Evolutionary conservation across 2,329 filamentous ascomycete genomes (phyloP).

Genomic region (Dactylonectria macrodidyma): DNA sequence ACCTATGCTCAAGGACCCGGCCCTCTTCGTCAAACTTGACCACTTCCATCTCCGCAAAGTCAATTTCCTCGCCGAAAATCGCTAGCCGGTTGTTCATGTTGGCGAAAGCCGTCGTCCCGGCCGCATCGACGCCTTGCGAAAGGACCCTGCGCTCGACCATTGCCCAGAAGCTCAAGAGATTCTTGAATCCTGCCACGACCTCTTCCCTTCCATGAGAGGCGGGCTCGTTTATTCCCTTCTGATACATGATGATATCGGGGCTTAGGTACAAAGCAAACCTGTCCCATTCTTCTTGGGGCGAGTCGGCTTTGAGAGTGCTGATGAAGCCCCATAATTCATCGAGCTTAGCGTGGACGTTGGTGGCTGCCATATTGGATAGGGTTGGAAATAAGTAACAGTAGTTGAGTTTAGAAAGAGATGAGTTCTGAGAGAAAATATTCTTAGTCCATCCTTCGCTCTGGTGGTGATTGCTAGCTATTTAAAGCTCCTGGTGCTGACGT

Average conservation of each 20-base stretch:
- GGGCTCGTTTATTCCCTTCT: conserved; percentile 4
- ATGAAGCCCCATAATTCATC: conserved; percentile 7
- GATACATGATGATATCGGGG: conserved; percentile 7
- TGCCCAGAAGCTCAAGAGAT: conserved; percentile 16
- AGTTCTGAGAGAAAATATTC: neutral
- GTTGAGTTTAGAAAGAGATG: neutral
- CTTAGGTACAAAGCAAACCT: conserved; percentile 10
- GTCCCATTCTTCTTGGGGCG: conserved; percentile 27
- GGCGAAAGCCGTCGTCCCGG: conserved; percentile 5
- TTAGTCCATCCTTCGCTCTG: neutral
- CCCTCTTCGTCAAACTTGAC: conserved; percentile 21
- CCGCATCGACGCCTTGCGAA: conserved; percentile 3
- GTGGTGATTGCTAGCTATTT: neutral
- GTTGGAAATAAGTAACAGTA: no score
- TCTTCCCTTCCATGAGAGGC: conserved; percentile 9
- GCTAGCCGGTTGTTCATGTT: conserved; percentile 26
- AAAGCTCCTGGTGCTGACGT: neutral
- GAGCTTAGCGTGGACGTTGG: conserved; percentile 15
- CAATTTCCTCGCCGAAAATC: conserved; percentile 24
- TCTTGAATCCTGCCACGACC: conserved; percentile 10
- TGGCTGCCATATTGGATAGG: conserved; percentile 3
- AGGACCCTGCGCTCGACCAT: conserved; percentile 19
- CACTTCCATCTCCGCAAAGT: conserved; percentile 23
- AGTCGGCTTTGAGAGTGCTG: conserved; percentile 6
- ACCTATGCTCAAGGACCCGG: conserved; percentile 19